phyloP scores from a whole-genome alignment of 805 yeast genomes.

The Zygoascus biomembranicola region DNA sequence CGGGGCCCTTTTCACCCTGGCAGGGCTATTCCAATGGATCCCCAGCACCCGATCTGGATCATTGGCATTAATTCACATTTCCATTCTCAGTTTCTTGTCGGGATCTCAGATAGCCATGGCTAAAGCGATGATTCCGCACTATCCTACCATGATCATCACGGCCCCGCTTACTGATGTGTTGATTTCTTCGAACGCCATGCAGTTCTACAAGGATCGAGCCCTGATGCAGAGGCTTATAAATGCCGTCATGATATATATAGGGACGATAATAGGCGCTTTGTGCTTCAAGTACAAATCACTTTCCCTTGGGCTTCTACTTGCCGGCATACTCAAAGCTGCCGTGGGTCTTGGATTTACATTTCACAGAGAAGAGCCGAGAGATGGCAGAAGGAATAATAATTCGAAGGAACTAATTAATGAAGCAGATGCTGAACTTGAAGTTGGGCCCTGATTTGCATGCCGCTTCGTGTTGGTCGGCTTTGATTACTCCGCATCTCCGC shows the following conservation, averaged over 20 bases:
- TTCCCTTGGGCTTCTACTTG: not conserved
- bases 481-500: too few relatives aligned
- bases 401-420: not conserved
- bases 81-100: conserved; percentile 1
- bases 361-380: not conserved
- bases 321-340: not conserved
- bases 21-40: not conserved
- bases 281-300: not conserved
- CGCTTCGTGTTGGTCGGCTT: too few relatives aligned
- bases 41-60: not conserved
- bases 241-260: not conserved
- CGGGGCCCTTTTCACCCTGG: not conserved
- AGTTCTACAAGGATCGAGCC: not conserved
- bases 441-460: too few relatives aligned
- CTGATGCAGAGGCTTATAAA: not conserved
- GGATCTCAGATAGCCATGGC: conserved; percentile 1
- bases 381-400: not conserved
- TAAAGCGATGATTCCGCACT: not conserved
- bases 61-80: not conserved
- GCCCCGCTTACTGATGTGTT: not conserved
- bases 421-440: too few relatives aligned
- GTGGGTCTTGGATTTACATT: not conserved
- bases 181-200: not conserved
- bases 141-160: conserved; percentile 3
- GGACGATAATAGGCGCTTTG: not conserved